A percentile compares a stretch with the other conserved stretches of the same genome.
Evolutionary conservation across 768 basidiomycete species (phyloP).

Genomic region (Suillus cothurnatus): DNA sequence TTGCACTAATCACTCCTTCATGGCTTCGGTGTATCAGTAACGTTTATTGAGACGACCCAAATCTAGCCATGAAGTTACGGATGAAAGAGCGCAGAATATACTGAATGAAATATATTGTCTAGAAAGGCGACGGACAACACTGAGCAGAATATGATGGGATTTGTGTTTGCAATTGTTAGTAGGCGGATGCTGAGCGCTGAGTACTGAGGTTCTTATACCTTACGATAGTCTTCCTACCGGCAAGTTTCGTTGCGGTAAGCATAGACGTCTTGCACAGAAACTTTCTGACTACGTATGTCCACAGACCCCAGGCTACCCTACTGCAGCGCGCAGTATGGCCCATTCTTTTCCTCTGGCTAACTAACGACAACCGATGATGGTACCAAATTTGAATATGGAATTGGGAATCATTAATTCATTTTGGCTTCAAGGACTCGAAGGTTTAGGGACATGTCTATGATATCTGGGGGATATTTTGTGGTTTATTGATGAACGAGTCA

Average conservation of each 20-base stretch:
- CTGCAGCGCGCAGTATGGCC: slow-evolving; percentile 24
- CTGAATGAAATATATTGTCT: slow-evolving; percentile 45
- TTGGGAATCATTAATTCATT: no score
- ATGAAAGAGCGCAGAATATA: slow-evolving; percentile 1
- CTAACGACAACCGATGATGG: no score
- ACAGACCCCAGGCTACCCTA: slow-evolving; percentile 8
- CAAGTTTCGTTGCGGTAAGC: slow-evolving; percentile 34
- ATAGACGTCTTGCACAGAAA: not conserved
- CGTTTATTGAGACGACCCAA: slow-evolving; percentile 45
- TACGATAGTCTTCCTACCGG: slow-evolving; percentile 56
- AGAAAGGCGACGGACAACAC: slow-evolving; percentile 11
- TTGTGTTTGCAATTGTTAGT: slow-evolving; percentile 49
- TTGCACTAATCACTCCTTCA: slow-evolving; percentile 47
- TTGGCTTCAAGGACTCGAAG: no score
- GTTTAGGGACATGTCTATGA: no score
- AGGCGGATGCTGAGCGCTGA: slow-evolving; percentile 47
- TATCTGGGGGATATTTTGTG: no score
- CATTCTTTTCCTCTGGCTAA: slow-evolving; percentile 14
- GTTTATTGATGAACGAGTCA: no score
- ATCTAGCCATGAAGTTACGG: slow-evolving; percentile 33
- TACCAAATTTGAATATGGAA: no score
- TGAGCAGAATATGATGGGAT: slow-evolving; percentile 16
- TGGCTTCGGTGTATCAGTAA: slow-evolving; percentile 48
- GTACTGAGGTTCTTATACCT: slow-evolving; percentile 44
- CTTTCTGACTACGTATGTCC: not conserved